Conservation (phyloP, 371 early-diverging fungal species). For the Encephalitozoon romaleae region DNA sequence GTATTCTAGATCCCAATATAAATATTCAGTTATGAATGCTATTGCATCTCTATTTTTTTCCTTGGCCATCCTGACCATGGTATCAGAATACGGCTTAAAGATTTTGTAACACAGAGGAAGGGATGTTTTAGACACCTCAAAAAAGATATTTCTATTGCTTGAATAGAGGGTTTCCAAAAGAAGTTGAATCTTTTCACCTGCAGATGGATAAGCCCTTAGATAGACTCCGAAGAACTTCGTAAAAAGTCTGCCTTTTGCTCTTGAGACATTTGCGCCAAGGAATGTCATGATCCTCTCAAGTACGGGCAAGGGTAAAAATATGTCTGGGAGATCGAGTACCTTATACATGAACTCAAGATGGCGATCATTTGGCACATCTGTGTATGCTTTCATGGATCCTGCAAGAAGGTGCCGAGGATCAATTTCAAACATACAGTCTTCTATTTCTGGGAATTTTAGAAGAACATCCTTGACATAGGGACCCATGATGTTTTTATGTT, state of each 20-base stretch:
- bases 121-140: background rate
- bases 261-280: background rate
- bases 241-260: background rate
- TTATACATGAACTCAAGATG: background rate
- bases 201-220: background rate
- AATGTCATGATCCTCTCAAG: background rate
- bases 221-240: background rate
- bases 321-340: background rate
- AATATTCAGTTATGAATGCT: background rate
- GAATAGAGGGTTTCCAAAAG: background rate
- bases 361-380: background rate
- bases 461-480: constrained; percentile 11
- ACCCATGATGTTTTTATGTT: constrained; percentile 16
- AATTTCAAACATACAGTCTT: background rate
- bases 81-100: background rate
- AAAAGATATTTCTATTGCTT: background rate
- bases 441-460: background rate
- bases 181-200: background rate
- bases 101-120: background rate
- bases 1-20: background rate
- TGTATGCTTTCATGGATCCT: background rate
- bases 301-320: background rate
- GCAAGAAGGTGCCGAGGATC: background rate
- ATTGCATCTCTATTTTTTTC: background rate
- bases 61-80: background rate